A percentile compares a stretch with the other conserved stretches of the same genome.
Conservation (phyloP, 225 moss, liverwort and hornwort species). For the Anthoceros angustus region DNA sequence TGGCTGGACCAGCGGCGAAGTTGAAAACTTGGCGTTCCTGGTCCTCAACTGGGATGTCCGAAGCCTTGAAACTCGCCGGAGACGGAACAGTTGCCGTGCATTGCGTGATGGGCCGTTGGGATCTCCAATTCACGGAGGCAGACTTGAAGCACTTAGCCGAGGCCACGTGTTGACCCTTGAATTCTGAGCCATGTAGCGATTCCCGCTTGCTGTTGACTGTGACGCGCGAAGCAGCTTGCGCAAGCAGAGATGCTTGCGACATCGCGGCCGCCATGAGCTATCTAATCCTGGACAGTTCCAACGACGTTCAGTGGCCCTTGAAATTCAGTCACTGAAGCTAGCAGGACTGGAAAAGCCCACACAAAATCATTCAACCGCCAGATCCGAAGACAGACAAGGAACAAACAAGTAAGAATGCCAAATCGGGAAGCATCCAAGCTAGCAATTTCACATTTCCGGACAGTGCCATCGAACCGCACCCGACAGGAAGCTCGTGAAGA, state of each 20-base stretch:
- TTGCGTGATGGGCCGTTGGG: slow-evolving; percentile 12
- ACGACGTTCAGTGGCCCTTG: too few relatives aligned
- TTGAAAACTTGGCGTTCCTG: slow-evolving; percentile 64
- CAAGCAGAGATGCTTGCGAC: slow-evolving; percentile 7
- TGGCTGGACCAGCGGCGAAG: slow-evolving; percentile 94
- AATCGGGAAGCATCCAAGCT: too few relatives aligned
- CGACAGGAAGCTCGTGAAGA: too few relatives aligned
- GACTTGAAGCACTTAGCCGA: not conserved
- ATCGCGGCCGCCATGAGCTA: slow-evolving; percentile 6
- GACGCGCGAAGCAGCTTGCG: not conserved
- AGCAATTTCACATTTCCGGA: too few relatives aligned
- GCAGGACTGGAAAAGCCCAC: too few relatives aligned
- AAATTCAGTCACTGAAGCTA: too few relatives aligned
- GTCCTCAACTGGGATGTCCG: slow-evolving; percentile 21
- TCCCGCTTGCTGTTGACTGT: slow-evolving; percentile 3
- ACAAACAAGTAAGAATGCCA: too few relatives aligned
- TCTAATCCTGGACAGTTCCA: too few relatives aligned
- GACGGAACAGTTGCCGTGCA: slow-evolving; percentile 36
- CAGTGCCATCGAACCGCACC: too few relatives aligned
- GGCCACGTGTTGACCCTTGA: not conserved
- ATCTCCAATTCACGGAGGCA: not conserved
- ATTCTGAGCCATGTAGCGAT: not conserved
- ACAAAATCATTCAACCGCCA: too few relatives aligned
- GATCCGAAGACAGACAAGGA: too few relatives aligned
- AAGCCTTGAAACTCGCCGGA: slow-evolving; percentile 36